Evolutionary conservation across 2,329 filamentous ascomycete species (phyloP).

Genomic region (Nemania abortiva): DNA sequence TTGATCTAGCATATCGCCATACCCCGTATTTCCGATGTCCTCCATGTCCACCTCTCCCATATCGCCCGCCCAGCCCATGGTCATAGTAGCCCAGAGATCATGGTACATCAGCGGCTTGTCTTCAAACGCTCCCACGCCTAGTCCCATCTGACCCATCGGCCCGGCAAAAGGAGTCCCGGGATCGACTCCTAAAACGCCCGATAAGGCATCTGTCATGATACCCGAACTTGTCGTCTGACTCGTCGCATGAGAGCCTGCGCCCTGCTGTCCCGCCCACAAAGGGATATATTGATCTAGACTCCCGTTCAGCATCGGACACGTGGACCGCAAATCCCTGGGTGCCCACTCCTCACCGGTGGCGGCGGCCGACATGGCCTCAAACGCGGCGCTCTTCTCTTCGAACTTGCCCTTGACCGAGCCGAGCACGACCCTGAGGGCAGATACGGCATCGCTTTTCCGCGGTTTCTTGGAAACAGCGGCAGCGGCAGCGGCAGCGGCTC

Average conservation of each 20-base stretch:
- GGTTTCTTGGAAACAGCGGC: not conserved
- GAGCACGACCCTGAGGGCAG: slow-evolving; percentile 61
- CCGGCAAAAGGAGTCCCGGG: slow-evolving; percentile 10
- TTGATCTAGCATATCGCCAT: slow-evolving; percentile 28
- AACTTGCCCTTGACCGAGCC: slow-evolving; percentile 62
- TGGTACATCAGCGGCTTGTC: slow-evolving; percentile 37
- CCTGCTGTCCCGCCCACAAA: slow-evolving; percentile 58
- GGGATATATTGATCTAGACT: slow-evolving; percentile 61
- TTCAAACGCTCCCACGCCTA: slow-evolving; percentile 1
- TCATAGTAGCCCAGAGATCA: slow-evolving; percentile 49
- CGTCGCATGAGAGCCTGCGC: slow-evolving; percentile 15
- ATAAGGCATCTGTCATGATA: slow-evolving; percentile 15
- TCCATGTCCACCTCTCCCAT: slow-evolving; percentile 34
- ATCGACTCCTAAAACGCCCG: slow-evolving; percentile 9
- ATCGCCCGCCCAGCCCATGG: slow-evolving; percentile 43
- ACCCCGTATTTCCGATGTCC: slow-evolving; percentile 34
- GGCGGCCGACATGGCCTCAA: slow-evolving; percentile 44
- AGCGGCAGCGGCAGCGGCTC: not conserved
- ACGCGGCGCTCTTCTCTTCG: slow-evolving; percentile 54
- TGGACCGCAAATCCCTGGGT: slow-evolving; percentile 37
- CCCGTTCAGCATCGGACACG: slow-evolving; percentile 66
- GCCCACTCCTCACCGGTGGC: slow-evolving; percentile 32
- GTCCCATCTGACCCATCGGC: slow-evolving; percentile 28
- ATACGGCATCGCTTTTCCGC: slow-evolving; percentile 56
- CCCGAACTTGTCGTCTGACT: slow-evolving; percentile 26